These are phyloP conservation scores for Yamadazyma diospyri DNA, from an alignment of 1,139 yeast genomes.

Conservation along the genomic window DNA sequence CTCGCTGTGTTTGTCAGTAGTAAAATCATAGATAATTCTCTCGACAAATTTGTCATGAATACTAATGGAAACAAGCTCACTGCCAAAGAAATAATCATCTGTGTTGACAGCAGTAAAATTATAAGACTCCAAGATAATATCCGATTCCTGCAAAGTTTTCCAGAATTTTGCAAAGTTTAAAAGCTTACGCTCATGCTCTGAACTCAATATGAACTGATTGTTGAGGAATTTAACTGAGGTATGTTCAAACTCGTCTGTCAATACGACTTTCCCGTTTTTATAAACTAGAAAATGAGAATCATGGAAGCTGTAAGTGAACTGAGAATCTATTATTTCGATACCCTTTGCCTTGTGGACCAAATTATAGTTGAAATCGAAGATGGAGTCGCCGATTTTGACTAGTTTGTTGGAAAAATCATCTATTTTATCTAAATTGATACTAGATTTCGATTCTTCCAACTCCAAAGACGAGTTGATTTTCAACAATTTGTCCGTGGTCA, in stretches of 20 bases:
- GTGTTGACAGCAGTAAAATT: conserved; percentile 11
- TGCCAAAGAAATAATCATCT: conserved; percentile 11
- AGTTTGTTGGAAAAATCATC: conserved; percentile 19
- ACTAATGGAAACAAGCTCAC: conserved; percentile 10
- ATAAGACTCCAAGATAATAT: conserved; percentile 13
- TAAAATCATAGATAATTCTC: conserved; percentile 8
- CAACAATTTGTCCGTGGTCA: conserved; percentile 13
- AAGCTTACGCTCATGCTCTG: conserved; percentile 16
- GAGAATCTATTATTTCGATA: conserved; percentile 4
- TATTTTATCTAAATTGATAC: conserved; percentile 9
- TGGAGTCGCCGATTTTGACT: conserved; percentile 10
- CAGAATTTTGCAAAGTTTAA: conserved; percentile 30
- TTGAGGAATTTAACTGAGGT: conserved; percentile 4
- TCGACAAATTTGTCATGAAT: conserved; percentile 6
- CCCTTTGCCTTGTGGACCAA: conserved; percentile 6
- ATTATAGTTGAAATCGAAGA: conserved; percentile 7
- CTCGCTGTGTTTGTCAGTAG: conserved; percentile 5
- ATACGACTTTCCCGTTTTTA: conserved; percentile 5
- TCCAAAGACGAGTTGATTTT: conserved; percentile 12
- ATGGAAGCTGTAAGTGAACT: conserved; percentile 9
- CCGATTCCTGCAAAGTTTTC: conserved; percentile 14
- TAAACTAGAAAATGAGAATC: conserved; percentile 9
- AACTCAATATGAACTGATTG: conserved; percentile 9
- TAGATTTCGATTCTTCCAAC: conserved; percentile 1
- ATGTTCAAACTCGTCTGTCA: conserved; percentile 7